phyloP scores from a whole-genome alignment of 2,329 filamentous ascomycete genomes.

The Elsinoe necatrix region DNA sequence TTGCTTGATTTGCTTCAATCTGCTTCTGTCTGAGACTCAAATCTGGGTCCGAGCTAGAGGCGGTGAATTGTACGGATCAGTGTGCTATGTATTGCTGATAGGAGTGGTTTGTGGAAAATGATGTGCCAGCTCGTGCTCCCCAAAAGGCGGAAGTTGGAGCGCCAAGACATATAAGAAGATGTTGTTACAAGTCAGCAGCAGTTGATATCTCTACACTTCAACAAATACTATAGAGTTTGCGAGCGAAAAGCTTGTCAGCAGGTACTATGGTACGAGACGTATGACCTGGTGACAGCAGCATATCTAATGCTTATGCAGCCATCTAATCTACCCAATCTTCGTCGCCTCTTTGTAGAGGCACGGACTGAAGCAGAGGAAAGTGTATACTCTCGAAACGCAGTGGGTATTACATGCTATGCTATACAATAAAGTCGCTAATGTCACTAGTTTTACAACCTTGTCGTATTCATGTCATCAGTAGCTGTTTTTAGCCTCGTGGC shows the following conservation, averaged over 20 bases:
- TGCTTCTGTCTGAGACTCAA: no score
- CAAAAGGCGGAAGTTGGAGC: neutral
- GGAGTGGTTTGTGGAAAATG: neutral
- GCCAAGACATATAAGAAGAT: neutral
- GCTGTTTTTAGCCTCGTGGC: slow-evolving; percentile 89
- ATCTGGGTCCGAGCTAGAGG: neutral
- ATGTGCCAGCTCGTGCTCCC: neutral
- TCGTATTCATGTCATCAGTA: slow-evolving; percentile 92
- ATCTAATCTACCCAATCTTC: slow-evolving; percentile 84
- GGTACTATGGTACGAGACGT: no score
- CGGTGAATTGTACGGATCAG: neutral
- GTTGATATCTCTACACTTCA: neutral
- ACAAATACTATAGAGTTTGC: no score
- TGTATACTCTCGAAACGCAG: slow-evolving; percentile 85
- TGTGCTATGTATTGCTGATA: neutral
- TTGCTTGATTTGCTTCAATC: no score
- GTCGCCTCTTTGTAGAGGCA: slow-evolving; percentile 89
- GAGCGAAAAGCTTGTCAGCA: no score
- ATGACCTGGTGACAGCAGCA: no score
- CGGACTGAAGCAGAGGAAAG: slow-evolving; percentile 89
- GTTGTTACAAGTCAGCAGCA: neutral
- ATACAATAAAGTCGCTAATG: slow-evolving; percentile 3
- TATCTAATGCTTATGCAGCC: slow-evolving; percentile 32
- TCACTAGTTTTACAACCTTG: slow-evolving; percentile 86
- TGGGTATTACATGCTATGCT: slow-evolving; percentile 40